A percentile compares a stretch with the other conserved stretches of the same genome.
Evolutionary conservation across 768 basidiomycete genomes (phyloP).

Genomic region (Termitomyces sp.): DNA sequence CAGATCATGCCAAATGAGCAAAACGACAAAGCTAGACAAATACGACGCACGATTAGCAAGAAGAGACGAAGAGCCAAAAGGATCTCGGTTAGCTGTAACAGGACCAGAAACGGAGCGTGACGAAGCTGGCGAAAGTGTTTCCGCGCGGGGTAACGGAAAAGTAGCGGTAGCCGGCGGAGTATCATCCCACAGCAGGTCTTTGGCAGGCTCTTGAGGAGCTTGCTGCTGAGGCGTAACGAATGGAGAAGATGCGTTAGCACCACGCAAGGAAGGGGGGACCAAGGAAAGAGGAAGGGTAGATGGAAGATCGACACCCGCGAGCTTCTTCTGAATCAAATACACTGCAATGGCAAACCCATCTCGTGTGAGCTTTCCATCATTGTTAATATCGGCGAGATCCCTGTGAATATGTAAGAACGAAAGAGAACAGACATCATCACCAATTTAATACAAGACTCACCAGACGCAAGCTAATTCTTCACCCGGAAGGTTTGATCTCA

Average conservation of each 20-base stretch:
- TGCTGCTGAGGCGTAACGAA: conserved; percentile 33
- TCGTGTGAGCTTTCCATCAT: conserved; percentile 78
- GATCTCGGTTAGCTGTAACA: conserved; percentile 32
- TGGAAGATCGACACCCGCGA: conserved; percentile 76
- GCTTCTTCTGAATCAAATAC: conserved; percentile 85
- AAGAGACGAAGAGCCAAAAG: conserved; percentile 39
- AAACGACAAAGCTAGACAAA: background rate
- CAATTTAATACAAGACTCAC: conserved; percentile 38
- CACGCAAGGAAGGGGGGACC: conserved; percentile 78
- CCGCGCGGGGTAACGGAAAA: conserved; percentile 33
- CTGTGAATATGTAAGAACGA: conserved; percentile 31
- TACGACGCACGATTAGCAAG: conserved; percentile 20
- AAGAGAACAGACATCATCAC: background rate
- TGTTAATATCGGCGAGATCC: conserved; percentile 90
- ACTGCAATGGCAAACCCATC: conserved; percentile 96
- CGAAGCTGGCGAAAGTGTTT: conserved; percentile 14
- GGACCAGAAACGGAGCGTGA: conserved; percentile 18
- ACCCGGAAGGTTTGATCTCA: conserved; percentile 80
- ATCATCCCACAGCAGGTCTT: conserved; percentile 52
- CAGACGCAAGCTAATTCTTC: conserved; percentile 87
- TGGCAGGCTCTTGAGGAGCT: conserved; percentile 33
- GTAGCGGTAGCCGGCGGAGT: conserved; percentile 41
- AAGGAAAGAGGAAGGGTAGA: conserved; percentile 62
- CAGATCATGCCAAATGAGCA: background rate
- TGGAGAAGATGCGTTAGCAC: conserved; percentile 30